A percentile compares a stretch with the other conserved stretches of the same genome.
phyloP scores from a whole-genome alignment of 306 rosid genomes.

The Glycyrrhiza uralensis region DNA sequence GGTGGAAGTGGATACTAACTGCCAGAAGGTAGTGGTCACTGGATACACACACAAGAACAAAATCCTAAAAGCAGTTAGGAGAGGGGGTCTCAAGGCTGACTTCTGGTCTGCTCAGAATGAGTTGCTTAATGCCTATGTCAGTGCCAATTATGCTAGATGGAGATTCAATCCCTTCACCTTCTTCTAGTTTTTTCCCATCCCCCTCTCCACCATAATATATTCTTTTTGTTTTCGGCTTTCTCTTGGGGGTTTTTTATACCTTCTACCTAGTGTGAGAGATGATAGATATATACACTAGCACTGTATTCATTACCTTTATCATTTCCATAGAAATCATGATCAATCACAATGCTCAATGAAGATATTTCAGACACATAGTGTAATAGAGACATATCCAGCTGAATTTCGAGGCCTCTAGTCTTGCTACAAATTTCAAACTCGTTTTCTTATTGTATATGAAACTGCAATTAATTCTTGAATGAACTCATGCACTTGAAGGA shows the following conservation, averaged over 20 bases:
- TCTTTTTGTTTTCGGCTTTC: background rate
- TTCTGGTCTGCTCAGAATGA: constrained; percentile 89
- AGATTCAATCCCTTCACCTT: constrained; percentile 57
- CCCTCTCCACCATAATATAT: background rate
- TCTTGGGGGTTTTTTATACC: background rate
- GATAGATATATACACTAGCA: constrained; percentile 13
- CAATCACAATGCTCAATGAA: constrained; percentile 7
- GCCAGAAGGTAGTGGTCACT: constrained; percentile 70
- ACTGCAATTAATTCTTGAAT: background rate
- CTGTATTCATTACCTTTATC: background rate
- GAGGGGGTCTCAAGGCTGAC: constrained; percentile 88
- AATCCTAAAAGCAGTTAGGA: constrained; percentile 75
- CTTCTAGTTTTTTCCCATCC: constrained; percentile 44
- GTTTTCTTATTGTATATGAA: background rate
- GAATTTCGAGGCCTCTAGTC: constrained; percentile 4
- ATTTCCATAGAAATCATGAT: constrained; percentile 18
- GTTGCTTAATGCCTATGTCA: constrained; percentile 66
- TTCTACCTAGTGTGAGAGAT: constrained; percentile 7
- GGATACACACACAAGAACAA: constrained; percentile 81
- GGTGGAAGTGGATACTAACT: constrained; percentile 75
- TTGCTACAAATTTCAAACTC: background rate
- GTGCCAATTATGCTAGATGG: constrained; percentile 42
- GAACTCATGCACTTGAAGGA: background rate
- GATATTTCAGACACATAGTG: background rate
- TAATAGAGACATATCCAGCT: background rate